Evolutionary conservation across 2,329 filamentous ascomycete species (phyloP), one percentile per base, ranked within the genome.

Genomic region (Albifimbria verrucaria): DNA sequence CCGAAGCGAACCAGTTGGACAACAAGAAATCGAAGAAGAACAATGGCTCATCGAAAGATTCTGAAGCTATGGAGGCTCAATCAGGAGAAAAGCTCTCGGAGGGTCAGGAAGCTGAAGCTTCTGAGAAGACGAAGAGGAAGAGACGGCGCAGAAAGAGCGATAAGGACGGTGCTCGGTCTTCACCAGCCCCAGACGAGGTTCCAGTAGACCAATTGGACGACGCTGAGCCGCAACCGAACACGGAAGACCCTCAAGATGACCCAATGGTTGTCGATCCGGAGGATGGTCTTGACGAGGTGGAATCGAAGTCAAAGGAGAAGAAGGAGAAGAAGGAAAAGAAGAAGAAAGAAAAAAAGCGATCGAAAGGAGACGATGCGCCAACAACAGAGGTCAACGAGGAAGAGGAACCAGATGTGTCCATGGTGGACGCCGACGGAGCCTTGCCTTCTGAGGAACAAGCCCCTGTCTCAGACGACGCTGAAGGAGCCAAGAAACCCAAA

Each of bases 1-100:
- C 62, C 21, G 60, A 61, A 50, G 54, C 64, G 58, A 23, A 53
- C 44, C 65, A 60, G 22, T 67, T 66, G 46, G 68, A 65, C 43
- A 63, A 53, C 55, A 63, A 47, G 54, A 57, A 55, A 28, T 55
- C 62, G 42, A 51, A 57, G 22, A 22, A 22, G 22, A 59, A 59
- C 6, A 59, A 61, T 18, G 47, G 17, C 48, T 6, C 48, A 61
- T 44, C 55, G 60, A 26, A 61, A 61, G 46, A 51, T 5, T 41
- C 43, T 9, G 18, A 53, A 36, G 26, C 26, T 9, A 15, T 7
- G 9, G 26, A 32, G 15, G 26, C 7, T 12, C 32, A 39, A 39
- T 6, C 32, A n/a, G 32, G 12, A 39, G 32, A 39, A 6, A 12
- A 39, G 18, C 18, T 15, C 12, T n/a, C 51, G 50, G 25, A 48